A percentile compares a stretch with the other conserved stretches of the same genome.
phyloP scores from a whole-genome alignment of 2,329 filamentous ascomycete genomes.

The Venturia oleaginea region DNA sequence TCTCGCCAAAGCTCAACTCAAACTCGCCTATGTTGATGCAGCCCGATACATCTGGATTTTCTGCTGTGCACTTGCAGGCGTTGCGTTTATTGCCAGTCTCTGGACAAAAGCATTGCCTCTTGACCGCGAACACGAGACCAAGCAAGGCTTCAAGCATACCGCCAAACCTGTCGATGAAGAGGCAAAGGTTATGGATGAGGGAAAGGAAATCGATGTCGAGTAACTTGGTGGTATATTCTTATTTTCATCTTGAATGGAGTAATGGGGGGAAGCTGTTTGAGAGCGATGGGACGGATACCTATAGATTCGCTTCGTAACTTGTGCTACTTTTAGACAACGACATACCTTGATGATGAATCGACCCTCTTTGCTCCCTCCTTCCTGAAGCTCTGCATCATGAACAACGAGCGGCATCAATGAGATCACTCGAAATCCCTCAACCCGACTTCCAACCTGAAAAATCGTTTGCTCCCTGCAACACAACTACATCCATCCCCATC shows the following conservation, averaged over 20 bases:
- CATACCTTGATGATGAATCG: too few relatives aligned
- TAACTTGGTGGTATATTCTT: background rate
- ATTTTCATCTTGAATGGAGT: background rate
- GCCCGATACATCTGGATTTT: constrained; percentile 48
- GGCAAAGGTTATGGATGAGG: background rate
- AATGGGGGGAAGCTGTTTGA: background rate
- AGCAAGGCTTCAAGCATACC: constrained; percentile 14
- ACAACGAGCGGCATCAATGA: too few relatives aligned
- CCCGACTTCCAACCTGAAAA: too few relatives aligned
- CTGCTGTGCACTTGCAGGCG: constrained; percentile 43
- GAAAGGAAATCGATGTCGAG: background rate
- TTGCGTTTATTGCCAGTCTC: constrained; percentile 43
- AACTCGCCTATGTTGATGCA: constrained; percentile 45
- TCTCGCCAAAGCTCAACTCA: constrained; percentile 33
- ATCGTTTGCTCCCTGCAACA: too few relatives aligned
- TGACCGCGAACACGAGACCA: constrained; percentile 15
- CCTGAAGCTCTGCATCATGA: too few relatives aligned
- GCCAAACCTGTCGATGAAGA: constrained; percentile 11
- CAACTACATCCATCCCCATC: too few relatives aligned
- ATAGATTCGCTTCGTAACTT: too few relatives aligned
- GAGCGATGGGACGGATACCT: too few relatives aligned
- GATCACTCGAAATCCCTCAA: too few relatives aligned
- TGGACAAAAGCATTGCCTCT: constrained; percentile 37
- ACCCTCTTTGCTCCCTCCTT: too few relatives aligned
- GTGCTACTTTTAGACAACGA: too few relatives aligned